Conservation (phyloP, 306 rosid species). For the Parietaria judaica region DNA sequence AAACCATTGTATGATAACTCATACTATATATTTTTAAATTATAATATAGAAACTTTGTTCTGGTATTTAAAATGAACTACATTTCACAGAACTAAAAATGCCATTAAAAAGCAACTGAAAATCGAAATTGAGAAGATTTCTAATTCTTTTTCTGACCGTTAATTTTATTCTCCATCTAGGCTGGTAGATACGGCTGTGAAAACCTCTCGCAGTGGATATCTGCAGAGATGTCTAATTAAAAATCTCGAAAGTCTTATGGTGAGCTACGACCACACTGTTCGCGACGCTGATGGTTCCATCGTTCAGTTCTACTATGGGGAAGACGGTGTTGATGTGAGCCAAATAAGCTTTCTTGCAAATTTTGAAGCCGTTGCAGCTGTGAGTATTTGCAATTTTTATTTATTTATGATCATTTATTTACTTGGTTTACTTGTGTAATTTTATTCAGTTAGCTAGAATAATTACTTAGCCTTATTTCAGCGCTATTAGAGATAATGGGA, state of each 20-base stretch:
- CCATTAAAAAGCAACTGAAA: not conserved
- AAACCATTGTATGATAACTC: too few relatives aligned
- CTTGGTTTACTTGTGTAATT: conserved; percentile 8
- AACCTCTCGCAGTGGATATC: conserved; percentile 96
- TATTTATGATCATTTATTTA: conserved; percentile 5
- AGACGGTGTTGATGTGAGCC: conserved; percentile 95
- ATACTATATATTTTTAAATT: too few relatives aligned
- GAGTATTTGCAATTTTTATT: conserved; percentile 18
- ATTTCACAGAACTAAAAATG: too few relatives aligned
- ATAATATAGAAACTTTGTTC: too few relatives aligned
- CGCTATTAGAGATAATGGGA: too few relatives aligned
- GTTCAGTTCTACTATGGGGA: conserved; percentile 85
- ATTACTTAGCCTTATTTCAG: not conserved
- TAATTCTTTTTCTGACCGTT: conserved; percentile 13
- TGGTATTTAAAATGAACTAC: too few relatives aligned
- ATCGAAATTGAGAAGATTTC: not conserved
- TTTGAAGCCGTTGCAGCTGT: conserved; percentile 68
- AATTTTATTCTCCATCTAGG: conserved; percentile 32
- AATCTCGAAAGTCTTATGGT: conserved; percentile 81
- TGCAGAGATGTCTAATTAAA: conserved; percentile 91
- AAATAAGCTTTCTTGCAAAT: conserved; percentile 64
- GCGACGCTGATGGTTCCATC: conserved; percentile 90
- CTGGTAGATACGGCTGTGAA: conserved; percentile 96
- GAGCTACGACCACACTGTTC: conserved; percentile 82
- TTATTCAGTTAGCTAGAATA: conserved; percentile 7